A percentile compares a stretch with the other conserved stretches of the same genome.
Conservation (phyloP, 257 asterid genomes). For the Gentiana straminea region DNA sequence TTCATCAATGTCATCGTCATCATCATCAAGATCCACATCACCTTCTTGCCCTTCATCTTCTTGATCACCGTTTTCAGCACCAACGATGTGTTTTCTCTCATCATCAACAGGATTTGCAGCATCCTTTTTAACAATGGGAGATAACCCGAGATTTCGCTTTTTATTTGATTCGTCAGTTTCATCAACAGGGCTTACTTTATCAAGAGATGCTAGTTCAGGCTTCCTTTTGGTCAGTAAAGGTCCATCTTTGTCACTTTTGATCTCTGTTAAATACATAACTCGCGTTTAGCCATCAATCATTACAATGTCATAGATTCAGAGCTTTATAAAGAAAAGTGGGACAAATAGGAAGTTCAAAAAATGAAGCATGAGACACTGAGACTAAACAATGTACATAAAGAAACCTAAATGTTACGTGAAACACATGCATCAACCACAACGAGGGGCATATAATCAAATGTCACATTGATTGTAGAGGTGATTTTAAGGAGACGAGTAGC, state of each 20-base stretch:
- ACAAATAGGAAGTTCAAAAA: neutral
- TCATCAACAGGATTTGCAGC: neutral
- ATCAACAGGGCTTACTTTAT: neutral
- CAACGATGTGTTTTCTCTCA: conserved; percentile 5
- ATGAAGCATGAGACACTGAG: neutral
- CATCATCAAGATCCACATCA: conserved; percentile 7
- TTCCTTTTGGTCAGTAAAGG: conserved; percentile 4
- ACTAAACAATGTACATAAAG: neutral
- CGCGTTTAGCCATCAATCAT: neutral
- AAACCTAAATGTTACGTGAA: neutral
- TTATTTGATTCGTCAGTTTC: conserved; percentile 15
- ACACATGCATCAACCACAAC: neutral
- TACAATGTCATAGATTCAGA: neutral
- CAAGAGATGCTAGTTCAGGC: neutral
- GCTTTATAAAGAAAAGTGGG: neutral
- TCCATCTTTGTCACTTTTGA: conserved; percentile 3
- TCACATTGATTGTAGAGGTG: neutral
- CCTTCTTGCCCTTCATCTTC: conserved; percentile 1
- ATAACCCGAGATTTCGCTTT: conserved; percentile 18
- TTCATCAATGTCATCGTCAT: neutral
- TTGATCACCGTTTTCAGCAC: conserved; percentile 6
- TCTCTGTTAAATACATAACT: neutral
- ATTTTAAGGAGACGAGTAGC: no score
- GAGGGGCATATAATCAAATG: neutral
- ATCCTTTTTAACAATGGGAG: conserved; percentile 1